Percentiles rank a stretch among this genome's conserved stretches.
Evolutionary conservation across 768 basidiomycete genomes (phyloP).

Genomic region (Mrakia blollopis): DNA sequence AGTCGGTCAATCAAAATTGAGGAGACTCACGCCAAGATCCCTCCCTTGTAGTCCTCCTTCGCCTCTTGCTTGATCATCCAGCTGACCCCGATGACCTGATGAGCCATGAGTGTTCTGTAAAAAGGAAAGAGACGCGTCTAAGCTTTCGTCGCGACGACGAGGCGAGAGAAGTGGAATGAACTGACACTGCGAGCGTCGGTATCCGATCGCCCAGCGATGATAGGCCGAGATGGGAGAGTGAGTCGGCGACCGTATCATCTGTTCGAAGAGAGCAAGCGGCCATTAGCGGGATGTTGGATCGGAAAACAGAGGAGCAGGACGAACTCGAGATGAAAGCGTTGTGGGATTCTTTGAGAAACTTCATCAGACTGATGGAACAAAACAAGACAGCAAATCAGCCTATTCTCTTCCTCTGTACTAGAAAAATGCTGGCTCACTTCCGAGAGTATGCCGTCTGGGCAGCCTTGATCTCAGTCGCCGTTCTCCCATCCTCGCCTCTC

Average conservation of each 20-base stretch:
- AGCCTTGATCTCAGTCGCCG: neutral
- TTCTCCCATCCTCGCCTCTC: neutral
- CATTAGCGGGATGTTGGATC: too few relatives aligned
- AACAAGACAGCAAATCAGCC: neutral
- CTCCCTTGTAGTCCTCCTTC: constrained; percentile 38
- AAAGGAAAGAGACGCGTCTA: neutral
- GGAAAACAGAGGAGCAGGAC: neutral
- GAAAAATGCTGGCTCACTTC: neutral
- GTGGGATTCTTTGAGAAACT: neutral
- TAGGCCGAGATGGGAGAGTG: constrained; percentile 55
- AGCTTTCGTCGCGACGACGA: neutral
- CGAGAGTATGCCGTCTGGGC: neutral
- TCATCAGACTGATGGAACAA: neutral
- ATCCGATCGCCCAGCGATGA: constrained; percentile 50
- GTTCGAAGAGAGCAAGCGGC: neutral
- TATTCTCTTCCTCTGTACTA: neutral
- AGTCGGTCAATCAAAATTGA: too few relatives aligned
- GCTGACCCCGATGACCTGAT: constrained; percentile 66
- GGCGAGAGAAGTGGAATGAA: neutral
- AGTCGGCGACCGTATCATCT: constrained; percentile 55
- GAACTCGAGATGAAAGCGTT: neutral
- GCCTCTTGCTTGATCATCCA: constrained; percentile 62
- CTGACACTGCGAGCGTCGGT: constrained; percentile 55
- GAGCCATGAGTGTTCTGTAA: constrained; percentile 55
- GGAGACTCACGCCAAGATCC: constrained; percentile 36